phyloP scores from a whole-genome alignment of 2,329 filamentous ascomycete species.

The Alternaria ethzedia region DNA sequence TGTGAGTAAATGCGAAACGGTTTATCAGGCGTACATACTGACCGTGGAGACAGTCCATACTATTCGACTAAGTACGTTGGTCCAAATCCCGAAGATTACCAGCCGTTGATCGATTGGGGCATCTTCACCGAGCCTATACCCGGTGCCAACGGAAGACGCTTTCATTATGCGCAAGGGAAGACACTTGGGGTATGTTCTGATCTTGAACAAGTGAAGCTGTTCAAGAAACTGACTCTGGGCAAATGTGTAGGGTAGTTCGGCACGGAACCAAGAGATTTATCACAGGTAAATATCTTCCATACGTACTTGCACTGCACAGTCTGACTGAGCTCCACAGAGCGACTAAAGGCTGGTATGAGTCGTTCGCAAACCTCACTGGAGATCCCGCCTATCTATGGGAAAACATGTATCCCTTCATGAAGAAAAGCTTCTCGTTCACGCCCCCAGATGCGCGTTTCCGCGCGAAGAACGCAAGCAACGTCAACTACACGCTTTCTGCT shows the following conservation, averaged over 20 bases:
- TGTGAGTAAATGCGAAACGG: conserved; percentile 12
- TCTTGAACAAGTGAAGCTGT: background rate
- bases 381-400: conserved; percentile 35
- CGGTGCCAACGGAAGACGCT: conserved; percentile 10
- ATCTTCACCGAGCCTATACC: conserved; percentile 30
- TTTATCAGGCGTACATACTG: background rate
- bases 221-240: background rate
- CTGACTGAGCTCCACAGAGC: background rate
- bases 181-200: conserved; percentile 23
- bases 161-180: conserved; percentile 37
- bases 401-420: conserved; percentile 32
- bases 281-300: conserved; percentile 11
- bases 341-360: conserved; percentile 15
- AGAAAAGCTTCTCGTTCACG: conserved; percentile 37
- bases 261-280: conserved; percentile 33
- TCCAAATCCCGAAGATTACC: conserved; percentile 20
- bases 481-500: conserved; percentile 11
- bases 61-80: conserved; percentile 18
- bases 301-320: background rate
- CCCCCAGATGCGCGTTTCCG: conserved; percentile 21
- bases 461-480: conserved; percentile 1
- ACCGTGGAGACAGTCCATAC: conserved; percentile 8
- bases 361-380: conserved; percentile 24
- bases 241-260: conserved; percentile 19
- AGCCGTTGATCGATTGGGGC: conserved; percentile 39